Evolutionary conservation across 805 yeast genomes (phyloP).

Genomic region (Gaillardinia entomophila): DNA sequence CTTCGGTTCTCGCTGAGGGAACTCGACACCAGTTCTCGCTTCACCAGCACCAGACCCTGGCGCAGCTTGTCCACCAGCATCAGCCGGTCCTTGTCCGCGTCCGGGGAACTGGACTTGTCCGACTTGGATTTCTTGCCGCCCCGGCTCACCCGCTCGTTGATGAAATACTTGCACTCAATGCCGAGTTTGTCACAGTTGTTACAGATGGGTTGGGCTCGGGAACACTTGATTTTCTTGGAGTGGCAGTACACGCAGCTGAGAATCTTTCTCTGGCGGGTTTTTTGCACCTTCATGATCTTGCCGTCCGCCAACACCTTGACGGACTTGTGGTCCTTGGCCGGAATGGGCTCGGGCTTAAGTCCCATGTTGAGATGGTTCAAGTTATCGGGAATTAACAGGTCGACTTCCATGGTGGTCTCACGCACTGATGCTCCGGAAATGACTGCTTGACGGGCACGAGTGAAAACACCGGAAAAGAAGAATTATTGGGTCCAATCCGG

Average conservation of each 20-base stretch:
- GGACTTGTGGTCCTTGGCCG: not conserved
- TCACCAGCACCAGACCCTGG: not conserved
- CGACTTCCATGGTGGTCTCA: not conserved
- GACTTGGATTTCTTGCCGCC: slow-evolving; percentile 25
- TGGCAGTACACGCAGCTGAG: slow-evolving; percentile 55
- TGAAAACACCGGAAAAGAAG: not conserved
- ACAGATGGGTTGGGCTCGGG: slow-evolving; percentile 54
- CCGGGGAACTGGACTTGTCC: not conserved
- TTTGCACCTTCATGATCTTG: slow-evolving; percentile 55
- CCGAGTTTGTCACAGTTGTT: slow-evolving; percentile 44
- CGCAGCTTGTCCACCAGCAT: not conserved
- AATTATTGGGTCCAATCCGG: no score
- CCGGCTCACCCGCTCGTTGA: slow-evolving; percentile 50
- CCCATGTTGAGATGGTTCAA: not conserved
- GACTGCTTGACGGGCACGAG: not conserved
- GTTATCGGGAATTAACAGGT: not conserved
- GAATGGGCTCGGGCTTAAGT: not conserved
- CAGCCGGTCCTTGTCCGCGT: not conserved
- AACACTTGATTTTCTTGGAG: slow-evolving; percentile 57
- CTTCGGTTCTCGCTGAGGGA: not conserved
- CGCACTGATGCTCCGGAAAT: not conserved
- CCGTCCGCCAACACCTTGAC: slow-evolving; percentile 40
- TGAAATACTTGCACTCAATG: slow-evolving; percentile 48
- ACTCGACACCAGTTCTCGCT: not conserved
- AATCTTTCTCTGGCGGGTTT: slow-evolving; percentile 54